phyloP scores from a whole-genome alignment of 805 yeast genomes.

The Candida bentonensis region DNA sequence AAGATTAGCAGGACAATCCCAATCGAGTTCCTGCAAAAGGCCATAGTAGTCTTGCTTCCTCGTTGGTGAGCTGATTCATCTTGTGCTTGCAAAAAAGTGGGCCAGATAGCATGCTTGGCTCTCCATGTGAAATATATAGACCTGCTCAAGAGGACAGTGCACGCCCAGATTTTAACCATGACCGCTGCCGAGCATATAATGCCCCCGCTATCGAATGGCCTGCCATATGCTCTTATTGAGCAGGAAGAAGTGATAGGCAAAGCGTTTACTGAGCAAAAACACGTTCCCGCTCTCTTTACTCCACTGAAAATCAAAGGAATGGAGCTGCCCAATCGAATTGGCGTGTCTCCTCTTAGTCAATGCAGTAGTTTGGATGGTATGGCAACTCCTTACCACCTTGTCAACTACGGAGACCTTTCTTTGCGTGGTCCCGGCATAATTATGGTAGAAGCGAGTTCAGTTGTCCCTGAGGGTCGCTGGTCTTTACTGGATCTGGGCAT shows the following conservation, averaged over 20 bases:
- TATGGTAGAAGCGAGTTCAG: conserved; percentile 33
- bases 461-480: conserved; percentile 28
- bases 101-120: too few relatives aligned
- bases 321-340: conserved; percentile 35
- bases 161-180: too few relatives aligned
- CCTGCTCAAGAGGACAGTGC: too few relatives aligned
- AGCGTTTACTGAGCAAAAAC: conserved; percentile 2
- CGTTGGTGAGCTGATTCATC: too few relatives aligned
- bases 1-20: too few relatives aligned
- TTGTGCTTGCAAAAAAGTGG: too few relatives aligned
- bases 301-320: conserved; percentile 30
- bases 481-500: conserved; percentile 35
- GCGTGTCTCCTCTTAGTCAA: conserved; percentile 34
- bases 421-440: conserved; percentile 36
- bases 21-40: too few relatives aligned
- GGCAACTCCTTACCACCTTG: conserved; percentile 22
- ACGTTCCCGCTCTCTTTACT: conserved; percentile 27
- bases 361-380: conserved; percentile 31
- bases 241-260: not conserved
- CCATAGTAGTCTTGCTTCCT: too few relatives aligned
- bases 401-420: conserved; percentile 12
- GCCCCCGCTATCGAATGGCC: not conserved
- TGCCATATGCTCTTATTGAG: not conserved
- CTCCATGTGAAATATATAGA: too few relatives aligned
- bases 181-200: too few relatives aligned